phyloP scores from a whole-genome alignment of 495 filamentous ascomycete genomes.

The Durotheca rogersii region DNA sequence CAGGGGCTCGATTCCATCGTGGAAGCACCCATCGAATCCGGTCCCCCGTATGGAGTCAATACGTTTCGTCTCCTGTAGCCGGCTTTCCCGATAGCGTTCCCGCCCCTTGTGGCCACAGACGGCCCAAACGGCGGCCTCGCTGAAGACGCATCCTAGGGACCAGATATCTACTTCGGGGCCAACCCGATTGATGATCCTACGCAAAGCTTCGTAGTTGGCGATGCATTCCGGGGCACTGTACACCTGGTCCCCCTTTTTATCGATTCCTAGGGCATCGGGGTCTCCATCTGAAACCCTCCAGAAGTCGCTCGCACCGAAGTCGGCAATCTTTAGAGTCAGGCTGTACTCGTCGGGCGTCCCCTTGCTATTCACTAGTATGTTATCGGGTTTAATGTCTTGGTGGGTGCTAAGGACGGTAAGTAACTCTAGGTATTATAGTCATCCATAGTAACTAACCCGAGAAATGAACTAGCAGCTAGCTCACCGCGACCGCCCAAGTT shows the following conservation, averaged over 20 bases:
- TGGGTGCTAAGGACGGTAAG: background rate
- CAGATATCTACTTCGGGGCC: background rate
- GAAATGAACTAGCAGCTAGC: background rate
- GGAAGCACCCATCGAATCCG: background rate
- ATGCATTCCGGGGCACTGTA: constrained; percentile 1
- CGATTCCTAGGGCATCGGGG: background rate
- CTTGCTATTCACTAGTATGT: background rate
- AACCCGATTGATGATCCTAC: background rate
- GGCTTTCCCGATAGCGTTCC: background rate
- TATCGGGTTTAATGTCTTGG: background rate
- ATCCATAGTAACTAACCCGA: background rate
- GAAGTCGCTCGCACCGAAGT: background rate
- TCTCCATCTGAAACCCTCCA: background rate
- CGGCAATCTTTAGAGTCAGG: background rate
- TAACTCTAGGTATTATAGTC: background rate
- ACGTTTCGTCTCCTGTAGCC: background rate
- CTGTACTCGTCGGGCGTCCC: background rate
- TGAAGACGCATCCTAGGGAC: constrained; percentile 1
- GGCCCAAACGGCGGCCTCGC: background rate
- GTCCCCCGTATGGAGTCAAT: background rate
- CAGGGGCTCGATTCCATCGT: background rate
- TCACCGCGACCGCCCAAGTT: background rate
- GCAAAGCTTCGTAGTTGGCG: background rate
- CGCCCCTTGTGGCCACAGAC: background rate
- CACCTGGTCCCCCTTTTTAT: background rate